These are phyloP conservation scores for Erodium moschatum DNA, from an alignment of 441 rosid genomes.

Conservation along the genomic window DNA sequence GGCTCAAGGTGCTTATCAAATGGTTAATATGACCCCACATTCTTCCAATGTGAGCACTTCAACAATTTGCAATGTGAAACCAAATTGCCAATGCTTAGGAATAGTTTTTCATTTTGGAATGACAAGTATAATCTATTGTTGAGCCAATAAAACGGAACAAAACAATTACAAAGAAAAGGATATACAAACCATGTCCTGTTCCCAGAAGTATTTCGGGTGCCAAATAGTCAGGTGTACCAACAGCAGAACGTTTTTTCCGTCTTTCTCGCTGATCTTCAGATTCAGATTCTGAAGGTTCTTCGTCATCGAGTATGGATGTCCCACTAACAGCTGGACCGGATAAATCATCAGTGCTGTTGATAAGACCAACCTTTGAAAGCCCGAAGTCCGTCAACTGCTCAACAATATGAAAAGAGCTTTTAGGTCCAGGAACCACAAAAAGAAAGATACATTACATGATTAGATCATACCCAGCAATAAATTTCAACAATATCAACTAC, in stretches of 20 bases:
- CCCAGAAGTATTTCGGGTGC: conserved; percentile 99
- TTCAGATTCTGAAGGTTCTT: conserved; percentile 51
- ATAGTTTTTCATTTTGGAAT: neutral
- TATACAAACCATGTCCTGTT: conserved; percentile 94
- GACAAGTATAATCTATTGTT: conserved; percentile 13
- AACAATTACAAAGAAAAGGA: conserved; percentile 1
- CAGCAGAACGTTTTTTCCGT: conserved; percentile 95
- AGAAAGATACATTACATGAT: conserved; percentile 5
- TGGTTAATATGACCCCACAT: too few species aligned
- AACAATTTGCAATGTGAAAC: neutral
- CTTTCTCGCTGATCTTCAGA: conserved; percentile 67
- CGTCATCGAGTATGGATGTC: conserved; percentile 69
- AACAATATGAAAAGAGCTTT: conserved; percentile 21
- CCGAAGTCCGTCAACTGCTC: conserved; percentile 97
- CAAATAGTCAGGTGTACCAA: conserved; percentile 99
- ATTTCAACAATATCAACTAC: too few species aligned
- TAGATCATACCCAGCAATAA: neutral
- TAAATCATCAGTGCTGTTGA: conserved; percentile 96
- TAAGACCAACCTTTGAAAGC: conserved; percentile 98
- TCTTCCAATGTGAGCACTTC: too few species aligned
- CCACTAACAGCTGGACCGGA: conserved; percentile 86
- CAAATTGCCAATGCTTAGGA: neutral
- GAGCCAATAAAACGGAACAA: neutral
- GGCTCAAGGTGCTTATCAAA: too few species aligned
- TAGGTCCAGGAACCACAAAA: neutral